Evolutionary conservation across 495 filamentous ascomycete species (phyloP).

Genomic region (Aspergillus sclerotiicarbonarius): DNA sequence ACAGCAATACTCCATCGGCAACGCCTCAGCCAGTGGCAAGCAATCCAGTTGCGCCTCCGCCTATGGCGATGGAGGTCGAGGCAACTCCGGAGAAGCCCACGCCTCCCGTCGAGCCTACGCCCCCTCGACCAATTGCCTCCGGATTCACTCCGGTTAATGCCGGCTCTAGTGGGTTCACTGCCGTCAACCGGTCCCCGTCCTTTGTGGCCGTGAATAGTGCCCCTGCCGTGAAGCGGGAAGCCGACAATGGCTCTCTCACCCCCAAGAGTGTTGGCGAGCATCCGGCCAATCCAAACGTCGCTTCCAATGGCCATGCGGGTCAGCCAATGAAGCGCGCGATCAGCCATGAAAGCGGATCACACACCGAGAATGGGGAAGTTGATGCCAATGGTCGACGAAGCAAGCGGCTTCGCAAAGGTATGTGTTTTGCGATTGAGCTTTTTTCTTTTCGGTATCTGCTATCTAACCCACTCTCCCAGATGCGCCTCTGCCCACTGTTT

Average conservation of each 20-base stretch:
- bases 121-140: slow-evolving; percentile 50
- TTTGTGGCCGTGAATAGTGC: slow-evolving; percentile 54
- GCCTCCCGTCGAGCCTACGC: slow-evolving; percentile 51
- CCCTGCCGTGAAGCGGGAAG: slow-evolving; percentile 48
- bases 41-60: slow-evolving; percentile 65
- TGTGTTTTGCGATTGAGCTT: slow-evolving; percentile 21
- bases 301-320: slow-evolving; percentile 55
- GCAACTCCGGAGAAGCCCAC: slow-evolving; percentile 40
- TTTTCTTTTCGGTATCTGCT: neutral
- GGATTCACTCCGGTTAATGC: slow-evolving; percentile 85
- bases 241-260: slow-evolving; percentile 45
- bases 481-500: slow-evolving; percentile 77
- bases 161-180: slow-evolving; percentile 66
- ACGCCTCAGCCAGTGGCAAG: slow-evolving; percentile 67
- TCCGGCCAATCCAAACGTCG: slow-evolving; percentile 36
- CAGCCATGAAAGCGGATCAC: slow-evolving; percentile 71
- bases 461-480: slow-evolving; percentile 48
- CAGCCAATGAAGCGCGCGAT: slow-evolving; percentile 77
- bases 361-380: slow-evolving; percentile 58
- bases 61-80: slow-evolving; percentile 58
- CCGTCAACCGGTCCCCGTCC: slow-evolving; percentile 59
- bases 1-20: slow-evolving; percentile 63
- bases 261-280: slow-evolving; percentile 43
- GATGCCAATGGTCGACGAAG: slow-evolving; percentile 79
- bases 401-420: slow-evolving; percentile 93